These are phyloP conservation scores for Neonectria hederae DNA, from an alignment of 2,329 filamentous ascomycete genomes.

Conservation along the genomic window DNA sequence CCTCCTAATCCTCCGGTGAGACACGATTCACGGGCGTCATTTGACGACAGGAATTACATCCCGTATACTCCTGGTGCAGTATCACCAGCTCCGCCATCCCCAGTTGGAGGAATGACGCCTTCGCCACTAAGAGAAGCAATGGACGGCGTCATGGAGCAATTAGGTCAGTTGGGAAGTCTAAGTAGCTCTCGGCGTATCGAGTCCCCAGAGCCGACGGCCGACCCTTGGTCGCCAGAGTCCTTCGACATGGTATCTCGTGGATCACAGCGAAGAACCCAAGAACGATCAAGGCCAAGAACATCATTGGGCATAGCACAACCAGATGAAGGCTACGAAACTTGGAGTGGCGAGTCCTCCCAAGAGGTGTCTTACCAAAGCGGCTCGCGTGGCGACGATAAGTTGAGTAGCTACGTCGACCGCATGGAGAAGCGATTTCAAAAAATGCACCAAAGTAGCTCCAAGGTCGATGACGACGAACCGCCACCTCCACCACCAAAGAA, in stretches of 20 bases:
- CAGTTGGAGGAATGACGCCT: conserved; percentile 77
- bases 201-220: conserved; percentile 65
- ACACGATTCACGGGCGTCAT: conserved; percentile 37
- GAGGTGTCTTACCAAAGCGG: conserved; percentile 55
- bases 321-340: conserved; percentile 70
- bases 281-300: conserved; percentile 67
- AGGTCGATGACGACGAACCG: conserved; percentile 56
- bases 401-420: conserved; percentile 87
- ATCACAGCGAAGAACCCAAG: conserved; percentile 40
- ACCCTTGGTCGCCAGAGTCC: conserved; percentile 91
- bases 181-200: conserved; percentile 65
- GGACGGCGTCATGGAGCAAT: conserved; percentile 96
- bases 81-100: conserved; percentile 75
- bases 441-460: conserved; percentile 70
- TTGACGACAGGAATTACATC: conserved; percentile 47
- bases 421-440: conserved; percentile 86
- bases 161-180: conserved; percentile 76
- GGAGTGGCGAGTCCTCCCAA: conserved; percentile 63
- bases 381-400: conserved; percentile 63
- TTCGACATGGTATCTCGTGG: conserved; percentile 67
- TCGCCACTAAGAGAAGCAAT: conserved; percentile 94
- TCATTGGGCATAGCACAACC: conserved; percentile 74
- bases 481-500: conserved; percentile 69
- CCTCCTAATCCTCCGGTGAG: conserved; percentile 32
- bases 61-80: conserved; percentile 63